These are phyloP conservation scores for Globisporangium uncinulatum DNA, from an alignment of 352 stramenopile species.

Conservation along the genomic window DNA sequence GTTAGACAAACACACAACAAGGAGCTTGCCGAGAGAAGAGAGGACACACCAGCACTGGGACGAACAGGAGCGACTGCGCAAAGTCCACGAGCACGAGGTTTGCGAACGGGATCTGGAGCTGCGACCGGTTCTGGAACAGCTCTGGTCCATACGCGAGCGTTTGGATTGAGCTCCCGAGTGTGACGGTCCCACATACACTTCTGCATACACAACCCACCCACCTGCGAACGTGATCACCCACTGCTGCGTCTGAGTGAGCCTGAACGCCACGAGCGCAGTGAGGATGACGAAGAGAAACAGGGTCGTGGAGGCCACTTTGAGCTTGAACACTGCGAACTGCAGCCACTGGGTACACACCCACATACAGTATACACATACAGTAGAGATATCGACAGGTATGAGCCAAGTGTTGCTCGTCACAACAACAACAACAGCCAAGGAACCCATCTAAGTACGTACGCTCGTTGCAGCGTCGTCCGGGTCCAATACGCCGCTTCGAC, in stretches of 20 bases:
- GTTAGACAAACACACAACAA: not conserved
- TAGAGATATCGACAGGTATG: not conserved
- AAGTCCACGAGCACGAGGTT: slow-evolving; percentile 86
- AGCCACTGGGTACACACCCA: slow-evolving; percentile 21
- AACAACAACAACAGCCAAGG: not conserved
- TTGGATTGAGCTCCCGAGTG: too few species aligned
- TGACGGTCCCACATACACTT: too few species aligned
- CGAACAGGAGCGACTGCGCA: slow-evolving; percentile 90
- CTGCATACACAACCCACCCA: slow-evolving; percentile 5
- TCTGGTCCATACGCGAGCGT: slow-evolving; percentile 17
- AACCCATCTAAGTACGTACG: slow-evolving; percentile 18
- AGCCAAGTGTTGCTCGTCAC: not conserved
- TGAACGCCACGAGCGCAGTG: slow-evolving; percentile 91
- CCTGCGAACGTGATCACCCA: slow-evolving; percentile 91
- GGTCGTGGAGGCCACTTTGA: slow-evolving; percentile 86
- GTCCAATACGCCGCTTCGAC: slow-evolving; percentile 53
- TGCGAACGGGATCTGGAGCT: slow-evolving; percentile 61
- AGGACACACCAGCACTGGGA: slow-evolving; percentile 84
- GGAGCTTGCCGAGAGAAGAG: not conserved
- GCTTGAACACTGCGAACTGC: slow-evolving; percentile 64
- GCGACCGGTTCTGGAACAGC: slow-evolving; percentile 79
- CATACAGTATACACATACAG: not conserved
- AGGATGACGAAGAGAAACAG: slow-evolving; percentile 93
- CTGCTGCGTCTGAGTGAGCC: slow-evolving; percentile 91
- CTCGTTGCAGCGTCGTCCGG: slow-evolving; percentile 17